Evolutionary conservation across 192 early-diverging fungal species (phyloP).

Genomic region (Backusella parvicylindrica): DNA sequence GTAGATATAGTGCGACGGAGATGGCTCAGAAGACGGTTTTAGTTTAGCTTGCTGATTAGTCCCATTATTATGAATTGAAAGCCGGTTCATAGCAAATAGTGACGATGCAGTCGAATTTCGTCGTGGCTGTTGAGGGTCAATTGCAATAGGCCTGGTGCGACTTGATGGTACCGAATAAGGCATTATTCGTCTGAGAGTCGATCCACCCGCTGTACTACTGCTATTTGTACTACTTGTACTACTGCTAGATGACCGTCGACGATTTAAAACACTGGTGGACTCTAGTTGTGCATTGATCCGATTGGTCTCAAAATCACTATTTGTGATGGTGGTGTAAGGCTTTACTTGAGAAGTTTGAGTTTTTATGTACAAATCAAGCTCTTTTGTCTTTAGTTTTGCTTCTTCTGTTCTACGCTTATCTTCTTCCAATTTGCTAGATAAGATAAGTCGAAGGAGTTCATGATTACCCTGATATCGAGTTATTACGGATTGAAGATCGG

Average conservation of each 20-base stretch:
- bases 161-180: background rate
- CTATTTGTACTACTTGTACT: background rate
- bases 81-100: background rate
- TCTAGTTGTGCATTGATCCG: background rate
- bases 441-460: slow-evolving; percentile 52
- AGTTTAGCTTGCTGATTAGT: background rate
- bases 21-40: background rate
- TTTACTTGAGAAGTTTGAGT: background rate
- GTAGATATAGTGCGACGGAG: background rate
- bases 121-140: background rate
- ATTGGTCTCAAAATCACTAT: background rate
- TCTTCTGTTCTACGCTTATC: slow-evolving; percentile 56
- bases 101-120: background rate
- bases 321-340: background rate
- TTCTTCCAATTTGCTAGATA: slow-evolving; percentile 54
- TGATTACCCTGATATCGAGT: slow-evolving; percentile 44
- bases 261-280: background rate
- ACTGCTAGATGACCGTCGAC: background rate
- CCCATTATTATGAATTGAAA: background rate
- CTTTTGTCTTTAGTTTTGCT: slow-evolving; percentile 45
- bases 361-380: slow-evolving; percentile 44
- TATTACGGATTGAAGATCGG: slow-evolving; percentile 1
- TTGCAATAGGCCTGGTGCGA: background rate
- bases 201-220: background rate
- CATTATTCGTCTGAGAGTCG: background rate